phyloP scores from a whole-genome alignment of 2,329 filamentous ascomycete species.

The Chrysoporthe cubensis region DNA sequence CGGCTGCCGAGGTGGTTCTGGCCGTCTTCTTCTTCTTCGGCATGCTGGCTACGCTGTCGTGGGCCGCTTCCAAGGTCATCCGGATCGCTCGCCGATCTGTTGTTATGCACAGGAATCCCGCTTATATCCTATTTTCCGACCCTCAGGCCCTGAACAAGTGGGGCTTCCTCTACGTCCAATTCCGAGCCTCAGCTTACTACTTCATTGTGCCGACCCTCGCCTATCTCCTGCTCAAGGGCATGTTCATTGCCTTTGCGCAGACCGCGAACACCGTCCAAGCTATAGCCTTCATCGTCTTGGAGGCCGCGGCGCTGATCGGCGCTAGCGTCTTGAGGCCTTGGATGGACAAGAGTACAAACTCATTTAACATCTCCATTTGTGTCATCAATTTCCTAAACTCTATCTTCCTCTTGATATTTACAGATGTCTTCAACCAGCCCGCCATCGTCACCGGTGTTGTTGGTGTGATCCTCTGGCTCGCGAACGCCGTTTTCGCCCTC shows the following conservation, averaged over 20 bases:
- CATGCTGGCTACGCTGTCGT: constrained; percentile 75
- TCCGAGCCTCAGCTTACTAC: constrained; percentile 94
- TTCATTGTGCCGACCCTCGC: constrained; percentile 81
- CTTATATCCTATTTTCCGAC: constrained; percentile 95
- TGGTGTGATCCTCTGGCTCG: constrained; percentile 85
- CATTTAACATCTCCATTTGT: constrained; percentile 92
- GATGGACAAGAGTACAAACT: constrained; percentile 99
- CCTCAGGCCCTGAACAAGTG: constrained; percentile 94
- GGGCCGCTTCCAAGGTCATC: constrained; percentile 90
- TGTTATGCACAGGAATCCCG: constrained; percentile 91
- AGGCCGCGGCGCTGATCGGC: constrained; percentile 75
- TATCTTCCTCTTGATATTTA: constrained; percentile 88
- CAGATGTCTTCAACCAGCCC: constrained; percentile 82
- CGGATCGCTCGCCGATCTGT: constrained; percentile 87
- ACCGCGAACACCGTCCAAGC: constrained; percentile 73
- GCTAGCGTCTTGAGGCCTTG: constrained; percentile 84
- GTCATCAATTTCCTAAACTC: constrained; percentile 89
- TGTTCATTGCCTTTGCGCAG: constrained; percentile 87
- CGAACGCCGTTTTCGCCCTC: constrained; percentile 82
- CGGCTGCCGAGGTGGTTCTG: constrained; percentile 81
- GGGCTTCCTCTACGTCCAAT: constrained; percentile 97
- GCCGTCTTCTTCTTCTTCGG: constrained; percentile 88
- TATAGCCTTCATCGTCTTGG: constrained; percentile 80
- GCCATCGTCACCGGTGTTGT: constrained; percentile 83
- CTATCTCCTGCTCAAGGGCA: constrained; percentile 84